These are phyloP conservation scores for Suillus tomentosus DNA, from an alignment of 768 basidiomycete genomes.

Conservation along the genomic window DNA sequence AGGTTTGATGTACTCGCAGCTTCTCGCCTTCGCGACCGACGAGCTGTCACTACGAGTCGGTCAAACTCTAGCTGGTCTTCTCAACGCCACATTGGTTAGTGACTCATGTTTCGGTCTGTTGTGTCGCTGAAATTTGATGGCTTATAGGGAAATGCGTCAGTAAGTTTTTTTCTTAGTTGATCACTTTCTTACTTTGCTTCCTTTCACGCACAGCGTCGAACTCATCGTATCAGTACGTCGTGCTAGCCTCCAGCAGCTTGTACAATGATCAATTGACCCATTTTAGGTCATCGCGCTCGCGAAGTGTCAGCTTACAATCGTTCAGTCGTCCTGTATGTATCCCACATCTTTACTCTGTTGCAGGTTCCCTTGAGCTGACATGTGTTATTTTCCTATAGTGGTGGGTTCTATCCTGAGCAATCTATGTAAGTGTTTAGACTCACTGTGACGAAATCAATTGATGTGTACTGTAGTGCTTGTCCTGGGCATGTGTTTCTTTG, in stretches of 20 bases:
- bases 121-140: not conserved
- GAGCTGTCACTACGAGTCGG: constrained; percentile 84
- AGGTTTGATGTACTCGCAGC: constrained; percentile 35
- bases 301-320: constrained; percentile 78
- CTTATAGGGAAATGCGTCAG: constrained; percentile 35
- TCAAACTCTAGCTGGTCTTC: constrained; percentile 77
- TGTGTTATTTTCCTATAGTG: constrained; percentile 43
- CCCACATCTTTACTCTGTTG: not conserved
- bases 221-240: constrained; percentile 69
- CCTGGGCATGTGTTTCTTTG: constrained; percentile 86
- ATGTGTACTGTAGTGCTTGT: constrained; percentile 63
- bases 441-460: not conserved
- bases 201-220: constrained; percentile 41
- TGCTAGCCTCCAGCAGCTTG: not conserved
- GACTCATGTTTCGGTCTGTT: not conserved
- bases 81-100: constrained; percentile 82
- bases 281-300: constrained; percentile 72
- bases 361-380: constrained; percentile 4
- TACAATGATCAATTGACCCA: not conserved
- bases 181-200: not conserved
- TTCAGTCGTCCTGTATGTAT: constrained; percentile 70
- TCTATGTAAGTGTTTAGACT: constrained; percentile 45
- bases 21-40: constrained; percentile 85
- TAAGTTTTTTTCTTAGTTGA: not conserved
- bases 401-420: constrained; percentile 85